Evolutionary conservation across 805 yeast species (phyloP).

Genomic region (Komagataella pastoris): DNA sequence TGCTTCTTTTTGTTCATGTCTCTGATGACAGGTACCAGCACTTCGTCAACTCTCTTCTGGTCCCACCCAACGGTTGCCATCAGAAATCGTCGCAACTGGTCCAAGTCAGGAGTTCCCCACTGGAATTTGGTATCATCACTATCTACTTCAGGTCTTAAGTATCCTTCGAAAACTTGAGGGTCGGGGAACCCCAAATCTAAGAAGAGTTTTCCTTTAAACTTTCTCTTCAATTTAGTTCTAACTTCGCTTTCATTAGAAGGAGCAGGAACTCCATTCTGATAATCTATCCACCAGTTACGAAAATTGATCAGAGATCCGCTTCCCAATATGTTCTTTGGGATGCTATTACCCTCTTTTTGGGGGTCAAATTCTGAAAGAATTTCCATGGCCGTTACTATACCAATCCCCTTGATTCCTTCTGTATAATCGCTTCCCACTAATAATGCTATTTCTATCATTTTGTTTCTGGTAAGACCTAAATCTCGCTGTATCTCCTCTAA

Average conservation of each 20-base stretch:
- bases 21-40: conserved; percentile 72
- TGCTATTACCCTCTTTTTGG: conserved; percentile 1
- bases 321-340: neutral
- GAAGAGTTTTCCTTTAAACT: conserved; percentile 40
- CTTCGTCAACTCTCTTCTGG: conserved; percentile 62
- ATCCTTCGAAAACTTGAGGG: conserved; percentile 55
- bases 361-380: conserved; percentile 70
- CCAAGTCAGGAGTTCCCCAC: conserved; percentile 89
- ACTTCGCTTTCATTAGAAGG: conserved; percentile 31
- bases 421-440: conserved; percentile 93
- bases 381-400: conserved; percentile 89
- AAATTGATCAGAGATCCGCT: conserved; percentile 18
- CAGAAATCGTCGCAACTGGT: conserved; percentile 58
- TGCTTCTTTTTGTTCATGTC: conserved; percentile 63
- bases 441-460: conserved; percentile 69
- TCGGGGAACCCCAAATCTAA: conserved; percentile 63
- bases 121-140: conserved; percentile 60
- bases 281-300: conserved; percentile 45
- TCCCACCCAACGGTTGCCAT: conserved; percentile 71
- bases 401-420: conserved; percentile 83
- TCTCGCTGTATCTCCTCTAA: conserved; percentile 41
- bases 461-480: conserved; percentile 49
- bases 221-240: conserved; percentile 41
- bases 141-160: conserved; percentile 73
- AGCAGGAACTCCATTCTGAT: conserved; percentile 24